A percentile compares a stretch with the other conserved stretches of the same genome.
phyloP scores from a whole-genome alignment of 345 rosid species.

The Erucastrum elatum region DNA sequence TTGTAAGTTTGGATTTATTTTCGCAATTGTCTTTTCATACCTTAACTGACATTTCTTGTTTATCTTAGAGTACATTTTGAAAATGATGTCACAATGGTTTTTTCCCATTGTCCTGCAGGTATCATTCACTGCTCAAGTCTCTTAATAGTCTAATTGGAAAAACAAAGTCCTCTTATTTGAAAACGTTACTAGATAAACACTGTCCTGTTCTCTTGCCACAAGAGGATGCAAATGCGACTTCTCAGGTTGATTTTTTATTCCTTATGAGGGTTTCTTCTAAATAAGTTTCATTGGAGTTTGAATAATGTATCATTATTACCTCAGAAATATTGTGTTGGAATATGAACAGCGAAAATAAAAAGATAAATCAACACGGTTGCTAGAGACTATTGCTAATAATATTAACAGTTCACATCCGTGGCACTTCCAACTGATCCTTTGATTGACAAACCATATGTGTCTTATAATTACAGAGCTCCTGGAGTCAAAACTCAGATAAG shows the following conservation, averaged over 20 bases:
- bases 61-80: neutral
- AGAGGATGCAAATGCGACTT: slow-evolving; percentile 18
- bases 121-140: too few species aligned
- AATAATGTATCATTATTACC: too few species aligned
- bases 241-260: slow-evolving; percentile 26
- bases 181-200: slow-evolving; percentile 62
- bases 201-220: slow-evolving; percentile 53
- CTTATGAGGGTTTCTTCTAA: neutral
- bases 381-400: too few species aligned
- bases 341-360: too few species aligned
- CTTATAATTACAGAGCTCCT: too few species aligned
- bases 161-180: slow-evolving; percentile 49
- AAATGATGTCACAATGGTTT: neutral
- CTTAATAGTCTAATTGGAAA: slow-evolving; percentile 58
- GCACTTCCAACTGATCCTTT: too few species aligned
- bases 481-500: too few species aligned
- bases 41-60: neutral
- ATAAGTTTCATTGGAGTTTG: neutral
- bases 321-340: too few species aligned
- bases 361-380: too few species aligned
- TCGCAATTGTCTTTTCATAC: neutral
- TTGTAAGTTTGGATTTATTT: slow-evolving; percentile 32
- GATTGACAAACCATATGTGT: too few species aligned
- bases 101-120: slow-evolving; percentile 44
- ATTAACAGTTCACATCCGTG: too few species aligned